Evolutionary conservation across 2,329 filamentous ascomycete species (phyloP).

Genomic region (Stachybotrys elegans): DNA sequence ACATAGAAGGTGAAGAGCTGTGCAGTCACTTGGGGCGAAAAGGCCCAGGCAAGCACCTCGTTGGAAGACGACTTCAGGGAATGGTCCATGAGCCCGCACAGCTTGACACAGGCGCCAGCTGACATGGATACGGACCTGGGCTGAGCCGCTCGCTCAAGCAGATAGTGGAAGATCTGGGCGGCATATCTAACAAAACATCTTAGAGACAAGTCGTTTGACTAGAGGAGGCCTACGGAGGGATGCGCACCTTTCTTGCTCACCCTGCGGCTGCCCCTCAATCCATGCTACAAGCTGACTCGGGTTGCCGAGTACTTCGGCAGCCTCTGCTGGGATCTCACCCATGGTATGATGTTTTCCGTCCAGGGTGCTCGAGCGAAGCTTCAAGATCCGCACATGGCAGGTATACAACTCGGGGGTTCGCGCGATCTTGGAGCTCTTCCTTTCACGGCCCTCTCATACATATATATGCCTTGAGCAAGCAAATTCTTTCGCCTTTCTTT

Average conservation of each 20-base stretch:
- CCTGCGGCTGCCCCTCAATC: constrained; percentile 34
- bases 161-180: constrained; percentile 40
- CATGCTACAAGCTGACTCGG: constrained; percentile 33
- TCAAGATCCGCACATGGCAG: no score
- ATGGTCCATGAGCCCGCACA: constrained; percentile 59
- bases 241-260: constrained; percentile 31
- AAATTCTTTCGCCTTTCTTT: no score
- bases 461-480: no score
- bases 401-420: no score
- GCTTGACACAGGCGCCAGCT: constrained; percentile 52
- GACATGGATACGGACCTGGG: constrained; percentile 50
- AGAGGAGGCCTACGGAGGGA: neutral
- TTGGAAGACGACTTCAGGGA: constrained; percentile 45
- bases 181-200: constrained; percentile 10
- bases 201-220: neutral
- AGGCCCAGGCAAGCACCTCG: constrained; percentile 43
- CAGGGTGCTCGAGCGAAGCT: no score
- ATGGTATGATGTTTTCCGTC: neutral
- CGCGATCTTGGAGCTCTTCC: no score
- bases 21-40: constrained; percentile 40
- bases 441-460: no score
- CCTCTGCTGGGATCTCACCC: constrained; percentile 12
- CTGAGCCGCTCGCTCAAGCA: constrained; percentile 45
- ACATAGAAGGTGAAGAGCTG: constrained; percentile 58
- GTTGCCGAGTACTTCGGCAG: constrained; percentile 28